Conservation (phyloP, 2,329 filamentous ascomycete genomes). For the Diplodia scrobiculata region DNA sequence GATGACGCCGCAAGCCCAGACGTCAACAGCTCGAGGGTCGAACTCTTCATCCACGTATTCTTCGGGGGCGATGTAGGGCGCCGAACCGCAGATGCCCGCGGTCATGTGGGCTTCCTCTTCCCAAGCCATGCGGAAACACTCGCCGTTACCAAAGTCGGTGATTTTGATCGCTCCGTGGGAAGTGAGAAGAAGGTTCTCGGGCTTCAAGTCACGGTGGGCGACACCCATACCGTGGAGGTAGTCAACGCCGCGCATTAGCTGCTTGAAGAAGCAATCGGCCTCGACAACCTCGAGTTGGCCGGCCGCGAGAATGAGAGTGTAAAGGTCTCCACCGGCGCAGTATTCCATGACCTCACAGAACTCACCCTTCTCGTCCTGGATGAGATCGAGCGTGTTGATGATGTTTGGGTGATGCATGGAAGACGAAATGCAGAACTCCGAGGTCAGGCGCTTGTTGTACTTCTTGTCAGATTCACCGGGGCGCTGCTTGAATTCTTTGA, state of each 20-base stretch:
- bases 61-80: conserved; percentile 95
- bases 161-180: conserved; percentile 93
- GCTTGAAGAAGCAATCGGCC: conserved; percentile 98
- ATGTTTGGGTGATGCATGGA: conserved; percentile 96
- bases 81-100: conserved; percentile 90
- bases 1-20: conserved; percentile 98
- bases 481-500: conserved; percentile 95
- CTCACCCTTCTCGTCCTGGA: conserved; percentile 94
- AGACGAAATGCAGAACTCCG: conserved; percentile 97
- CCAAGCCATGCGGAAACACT: conserved; percentile 99
- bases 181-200: conserved; percentile 91
- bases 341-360: conserved; percentile 99
- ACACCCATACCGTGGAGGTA: conserved; percentile 99
- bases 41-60: conserved; percentile 96
- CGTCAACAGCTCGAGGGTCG: conserved; percentile 93
- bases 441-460: conserved; percentile 95
- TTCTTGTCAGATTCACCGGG: conserved; percentile 95
- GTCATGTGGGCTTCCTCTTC: conserved; percentile 99
- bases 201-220: conserved; percentile 93
- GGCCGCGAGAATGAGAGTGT: conserved; percentile 86
- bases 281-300: conserved; percentile 89
- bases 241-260: conserved; percentile 97
- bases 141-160: conserved; percentile 97
- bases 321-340: conserved; percentile 92
- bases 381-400: conserved; percentile 92